Base-by-base conservation (phyloP, 495 filamentous ascomycete species). In the Neurospora cerealis region DNA sequence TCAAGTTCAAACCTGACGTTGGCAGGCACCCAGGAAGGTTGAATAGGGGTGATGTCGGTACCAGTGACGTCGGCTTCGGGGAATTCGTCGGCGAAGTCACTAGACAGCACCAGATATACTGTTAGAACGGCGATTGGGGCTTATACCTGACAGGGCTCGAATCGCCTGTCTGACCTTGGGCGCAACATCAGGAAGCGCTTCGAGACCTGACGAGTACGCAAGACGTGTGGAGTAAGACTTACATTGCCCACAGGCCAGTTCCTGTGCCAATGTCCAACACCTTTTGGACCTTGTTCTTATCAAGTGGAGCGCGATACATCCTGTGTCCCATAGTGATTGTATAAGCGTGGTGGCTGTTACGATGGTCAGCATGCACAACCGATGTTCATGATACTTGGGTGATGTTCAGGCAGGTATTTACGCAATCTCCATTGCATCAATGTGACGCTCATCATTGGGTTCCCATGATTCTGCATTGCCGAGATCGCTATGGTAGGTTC, bases 11-110 rank as follows among this genome's bases (percentile, higher is more conserved):
- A 89, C 86, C 36, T 78, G 76, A 77, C 74, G 34, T 89, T 91
- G 5, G 83, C 82, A 0, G 87, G 83, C 7, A 82, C 78, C 77
- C 80, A 82, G 10, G 28, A 41, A 21, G 62, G 78, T 60, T 39
- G 87, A 71, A 88, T 89, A 0, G 86, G 83, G 19, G 86, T 88
- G 46, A 92, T 83, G 76, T 92, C 90, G n/a, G 89, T 88, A 19
- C 90, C 90, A 44, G 88, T 76, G 21, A 91, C 83, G 21, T 86
- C 82, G 17, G 85, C 81, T 21, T 75, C 32, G 1, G 86, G 88
- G 77, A 83, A 86, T 7, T 82, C 75, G 75, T 91, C 88, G 71
- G 75, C 75, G 42, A 78, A 76, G 76, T 73, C 79, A 73, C 74
- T 80, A 75, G 40, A n/a, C 74, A 38, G 78, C 38, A 75, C 24